Conservation (phyloP, 2,329 filamentous ascomycete genomes). For the Fusarium irregulare region DNA sequence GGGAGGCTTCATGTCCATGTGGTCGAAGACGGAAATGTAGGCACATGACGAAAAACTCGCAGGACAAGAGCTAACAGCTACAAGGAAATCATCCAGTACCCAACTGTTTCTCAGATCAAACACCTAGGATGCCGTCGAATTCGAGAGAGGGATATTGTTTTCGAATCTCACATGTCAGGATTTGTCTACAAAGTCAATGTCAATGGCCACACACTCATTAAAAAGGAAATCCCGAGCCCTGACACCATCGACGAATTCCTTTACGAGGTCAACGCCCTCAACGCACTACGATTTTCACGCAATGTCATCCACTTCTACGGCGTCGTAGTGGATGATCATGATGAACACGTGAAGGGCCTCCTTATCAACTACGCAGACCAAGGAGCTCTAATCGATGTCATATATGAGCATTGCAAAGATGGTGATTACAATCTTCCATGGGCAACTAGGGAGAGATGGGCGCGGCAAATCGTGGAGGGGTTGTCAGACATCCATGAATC, state of each 20-base stretch:
- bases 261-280: constrained; percentile 97
- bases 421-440: constrained; percentile 70
- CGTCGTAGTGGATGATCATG: constrained; percentile 88
- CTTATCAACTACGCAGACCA: constrained; percentile 88
- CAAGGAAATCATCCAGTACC: constrained; percentile 90
- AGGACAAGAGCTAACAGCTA: constrained; percentile 27
- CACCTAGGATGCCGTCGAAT: constrained; percentile 76
- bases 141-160: constrained; percentile 79
- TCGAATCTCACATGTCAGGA: constrained; percentile 93
- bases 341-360: constrained; percentile 84
- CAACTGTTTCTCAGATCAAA: constrained; percentile 75
- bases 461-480: constrained; percentile 88
- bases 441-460: constrained; percentile 85
- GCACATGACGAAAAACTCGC: constrained; percentile 45
- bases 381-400: constrained; percentile 88
- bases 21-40: constrained; percentile 88
- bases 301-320: constrained; percentile 90
- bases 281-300: constrained; percentile 75
- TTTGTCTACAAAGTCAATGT: constrained; percentile 95
- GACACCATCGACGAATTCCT: constrained; percentile 96
- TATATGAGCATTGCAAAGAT: constrained; percentile 80
- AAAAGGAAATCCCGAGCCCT: constrained; percentile 97
- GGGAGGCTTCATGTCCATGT: constrained; percentile 94
- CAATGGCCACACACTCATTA: constrained; percentile 78
- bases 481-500: constrained; percentile 94